Evolutionary conservation across 2,329 filamentous ascomycete genomes (phyloP).

Genomic region (Cladosporium sp.): DNA sequence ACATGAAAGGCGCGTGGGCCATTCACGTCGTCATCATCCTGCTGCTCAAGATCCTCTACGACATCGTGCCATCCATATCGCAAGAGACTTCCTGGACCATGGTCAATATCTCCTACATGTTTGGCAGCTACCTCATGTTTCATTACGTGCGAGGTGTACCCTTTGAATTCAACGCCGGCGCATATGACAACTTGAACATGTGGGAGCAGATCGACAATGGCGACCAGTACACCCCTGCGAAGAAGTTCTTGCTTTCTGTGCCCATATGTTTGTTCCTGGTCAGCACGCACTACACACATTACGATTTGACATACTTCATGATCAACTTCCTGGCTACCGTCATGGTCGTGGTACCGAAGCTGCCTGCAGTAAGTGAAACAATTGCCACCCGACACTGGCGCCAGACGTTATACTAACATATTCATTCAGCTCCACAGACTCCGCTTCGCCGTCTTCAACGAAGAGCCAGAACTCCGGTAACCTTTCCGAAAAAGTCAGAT

Average conservation of each 20-base stretch:
- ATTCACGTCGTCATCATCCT: slow-evolving; percentile 94
- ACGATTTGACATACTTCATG: slow-evolving; percentile 92
- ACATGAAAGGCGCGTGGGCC: slow-evolving; percentile 97
- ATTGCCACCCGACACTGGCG: not conserved
- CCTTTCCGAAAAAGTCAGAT: not conserved
- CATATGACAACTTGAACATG: slow-evolving; percentile 99
- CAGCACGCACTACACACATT: slow-evolving; percentile 98
- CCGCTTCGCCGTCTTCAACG: slow-evolving; percentile 34
- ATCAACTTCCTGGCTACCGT: slow-evolving; percentile 94
- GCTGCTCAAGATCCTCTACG: slow-evolving; percentile 91
- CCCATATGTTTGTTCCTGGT: slow-evolving; percentile 91
- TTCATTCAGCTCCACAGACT: slow-evolving; percentile 33
- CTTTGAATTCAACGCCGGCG: slow-evolving; percentile 97
- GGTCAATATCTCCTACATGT: slow-evolving; percentile 99
- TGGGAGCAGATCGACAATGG: slow-evolving; percentile 99
- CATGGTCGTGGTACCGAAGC: slow-evolving; percentile 90
- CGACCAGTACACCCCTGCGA: slow-evolving; percentile 95
- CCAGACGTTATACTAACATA: slow-evolving; percentile 13
- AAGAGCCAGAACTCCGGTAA: slow-evolving; percentile 25
- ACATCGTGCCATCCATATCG: slow-evolving; percentile 91
- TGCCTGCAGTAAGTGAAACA: slow-evolving; percentile 71
- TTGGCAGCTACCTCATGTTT: slow-evolving; percentile 98
- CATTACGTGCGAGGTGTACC: slow-evolving; percentile 97
- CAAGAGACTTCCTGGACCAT: slow-evolving; percentile 99
- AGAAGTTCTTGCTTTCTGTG: slow-evolving; percentile 94